Conservation (phyloP, 2,329 filamentous ascomycete genomes). For the Sporothrix inflata region DNA sequence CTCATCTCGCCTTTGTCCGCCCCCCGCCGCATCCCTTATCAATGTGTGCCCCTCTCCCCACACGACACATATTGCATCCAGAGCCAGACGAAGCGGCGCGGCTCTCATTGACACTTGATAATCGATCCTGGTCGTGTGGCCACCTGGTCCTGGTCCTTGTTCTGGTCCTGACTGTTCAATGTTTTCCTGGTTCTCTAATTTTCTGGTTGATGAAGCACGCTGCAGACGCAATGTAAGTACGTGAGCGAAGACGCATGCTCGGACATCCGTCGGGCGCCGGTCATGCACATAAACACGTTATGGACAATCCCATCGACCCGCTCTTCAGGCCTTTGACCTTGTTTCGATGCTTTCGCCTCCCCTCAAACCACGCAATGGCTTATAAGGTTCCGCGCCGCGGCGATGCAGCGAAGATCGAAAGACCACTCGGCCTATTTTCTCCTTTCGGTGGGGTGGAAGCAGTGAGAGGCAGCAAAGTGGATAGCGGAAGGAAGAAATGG, state of each 20-base stretch:
- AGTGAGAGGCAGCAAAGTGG: slow-evolving; percentile 5
- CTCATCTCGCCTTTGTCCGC: not conserved
- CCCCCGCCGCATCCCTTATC: not conserved
- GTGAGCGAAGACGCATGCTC: not conserved
- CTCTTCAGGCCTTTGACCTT: not conserved
- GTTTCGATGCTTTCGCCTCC: no score
- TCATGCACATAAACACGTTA: not conserved
- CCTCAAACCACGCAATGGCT: not conserved
- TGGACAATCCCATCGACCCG: not conserved
- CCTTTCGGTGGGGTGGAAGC: not conserved
- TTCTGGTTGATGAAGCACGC: slow-evolving; percentile 15
- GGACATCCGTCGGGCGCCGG: not conserved
- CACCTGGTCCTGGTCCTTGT: not conserved
- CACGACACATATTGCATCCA: not conserved
- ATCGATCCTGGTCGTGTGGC: not conserved
- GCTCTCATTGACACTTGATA: not conserved
- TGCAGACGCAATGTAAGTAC: slow-evolving; percentile 13
- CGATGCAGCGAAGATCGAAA: slow-evolving; percentile 1
- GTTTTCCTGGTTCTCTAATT: not conserved
- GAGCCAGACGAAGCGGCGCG: not conserved
- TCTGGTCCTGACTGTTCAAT: not conserved
- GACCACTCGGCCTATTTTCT: not conserved
- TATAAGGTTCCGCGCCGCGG: not conserved
- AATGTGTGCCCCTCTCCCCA: not conserved
- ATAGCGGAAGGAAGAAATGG: not conserved